A percentile compares a stretch with the other conserved stretches of the same genome.
Evolutionary conservation across 371 early-diverging fungal genomes (phyloP).

Genomic region (Mortierella sp.): DNA sequence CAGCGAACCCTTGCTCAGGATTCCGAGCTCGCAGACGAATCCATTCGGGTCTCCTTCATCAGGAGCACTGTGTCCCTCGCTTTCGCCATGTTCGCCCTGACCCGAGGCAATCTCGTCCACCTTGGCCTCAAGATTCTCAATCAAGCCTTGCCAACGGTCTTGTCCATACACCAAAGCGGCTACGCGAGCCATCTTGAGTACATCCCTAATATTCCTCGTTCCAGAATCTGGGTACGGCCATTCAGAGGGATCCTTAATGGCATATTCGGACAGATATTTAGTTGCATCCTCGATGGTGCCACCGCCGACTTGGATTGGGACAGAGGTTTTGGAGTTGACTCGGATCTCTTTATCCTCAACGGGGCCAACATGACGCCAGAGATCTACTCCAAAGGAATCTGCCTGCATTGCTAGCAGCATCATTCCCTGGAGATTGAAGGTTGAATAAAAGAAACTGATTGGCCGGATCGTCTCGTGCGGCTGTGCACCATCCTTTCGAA

Average conservation of each 20-base stretch:
- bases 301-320: conserved; percentile 27
- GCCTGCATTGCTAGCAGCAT: conserved; percentile 50
- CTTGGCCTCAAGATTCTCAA: conserved; percentile 38
- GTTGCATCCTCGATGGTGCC: conserved; percentile 56
- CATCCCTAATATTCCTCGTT: conserved; percentile 28
- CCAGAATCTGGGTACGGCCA: conserved; percentile 56
- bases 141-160: conserved; percentile 34
- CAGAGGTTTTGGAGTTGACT: conserved; percentile 16
- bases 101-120: conserved; percentile 14
- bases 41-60: conserved; percentile 30
- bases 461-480: conserved; percentile 54
- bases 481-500: conserved; percentile 54
- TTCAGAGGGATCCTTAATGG: conserved; percentile 50
- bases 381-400: conserved; percentile 29
- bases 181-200: conserved; percentile 54
- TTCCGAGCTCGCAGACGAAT: conserved; percentile 38
- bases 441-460: conserved; percentile 55
- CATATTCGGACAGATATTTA: conserved; percentile 59
- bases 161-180: conserved; percentile 57
- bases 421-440: conserved; percentile 55
- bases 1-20: conserved; percentile 30
- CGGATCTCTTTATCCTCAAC: conserved; percentile 12
- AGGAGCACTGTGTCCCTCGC: not conserved
- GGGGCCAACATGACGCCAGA: conserved; percentile 40
- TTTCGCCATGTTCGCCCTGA: not conserved